These are phyloP conservation scores for Fragaria iinumae DNA, from an alignment of 306 rosid genomes.

Conservation along the genomic window DNA sequence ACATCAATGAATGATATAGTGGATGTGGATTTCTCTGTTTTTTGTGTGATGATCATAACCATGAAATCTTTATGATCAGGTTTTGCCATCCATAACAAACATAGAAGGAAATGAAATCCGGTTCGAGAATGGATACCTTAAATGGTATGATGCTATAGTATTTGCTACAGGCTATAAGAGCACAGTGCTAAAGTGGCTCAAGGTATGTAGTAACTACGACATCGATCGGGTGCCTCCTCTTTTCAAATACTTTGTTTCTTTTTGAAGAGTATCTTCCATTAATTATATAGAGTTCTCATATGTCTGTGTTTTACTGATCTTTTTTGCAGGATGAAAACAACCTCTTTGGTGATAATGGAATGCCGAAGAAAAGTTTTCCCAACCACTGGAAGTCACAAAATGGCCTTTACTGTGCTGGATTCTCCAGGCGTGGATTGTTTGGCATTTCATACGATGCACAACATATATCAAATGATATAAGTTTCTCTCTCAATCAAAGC, in stretches of 20 bases:
- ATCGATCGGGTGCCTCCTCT: background rate
- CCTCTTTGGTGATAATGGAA: constrained; percentile 38
- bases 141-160: constrained; percentile 48
- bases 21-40: background rate
- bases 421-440: constrained; percentile 44
- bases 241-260: too few relatives aligned
- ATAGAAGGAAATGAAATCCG: constrained; percentile 35
- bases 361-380: constrained; percentile 45
- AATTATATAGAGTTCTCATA: too few relatives aligned
- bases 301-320: background rate
- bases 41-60: background rate
- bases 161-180: constrained; percentile 71
- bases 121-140: constrained; percentile 33
- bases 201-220: constrained; percentile 32
- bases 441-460: constrained; percentile 55
- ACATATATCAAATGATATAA: constrained; percentile 40
- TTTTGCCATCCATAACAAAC: constrained; percentile 37
- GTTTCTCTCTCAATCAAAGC: background rate
- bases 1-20: background rate
- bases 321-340: constrained; percentile 36
- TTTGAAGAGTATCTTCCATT: background rate
- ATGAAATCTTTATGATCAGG: constrained; percentile 26
- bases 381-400: constrained; percentile 59
- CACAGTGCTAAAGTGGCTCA: constrained; percentile 46
- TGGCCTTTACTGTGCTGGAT: constrained; percentile 55